These are phyloP conservation scores for Pseudogymnoascus sp. DNA, from an alignment of 2,329 filamentous ascomycete genomes.

Conservation along the genomic window DNA sequence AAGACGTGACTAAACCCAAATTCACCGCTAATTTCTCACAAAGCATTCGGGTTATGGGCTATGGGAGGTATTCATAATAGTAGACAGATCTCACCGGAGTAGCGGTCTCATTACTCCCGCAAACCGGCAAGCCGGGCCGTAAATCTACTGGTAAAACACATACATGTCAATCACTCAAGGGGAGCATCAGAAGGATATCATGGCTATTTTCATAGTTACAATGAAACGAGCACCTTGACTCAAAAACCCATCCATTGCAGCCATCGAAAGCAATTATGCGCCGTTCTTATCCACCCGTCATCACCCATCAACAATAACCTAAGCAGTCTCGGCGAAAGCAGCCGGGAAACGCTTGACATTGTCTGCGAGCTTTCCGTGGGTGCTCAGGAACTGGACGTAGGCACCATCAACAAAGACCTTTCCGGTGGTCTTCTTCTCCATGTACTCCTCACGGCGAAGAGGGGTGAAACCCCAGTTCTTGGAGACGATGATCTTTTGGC, in stretches of 20 bases:
- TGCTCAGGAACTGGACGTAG: slow-evolving; percentile 94
- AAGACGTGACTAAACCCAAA: background rate
- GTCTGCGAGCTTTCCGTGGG: slow-evolving; percentile 69
- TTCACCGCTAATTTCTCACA: background rate
- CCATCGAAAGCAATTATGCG: slow-evolving; percentile 11
- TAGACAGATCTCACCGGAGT: background rate
- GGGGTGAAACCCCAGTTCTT: slow-evolving; percentile 99
- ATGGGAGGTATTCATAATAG: background rate
- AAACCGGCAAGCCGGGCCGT: background rate
- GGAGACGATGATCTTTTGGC: slow-evolving; percentile 99
- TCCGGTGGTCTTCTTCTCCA: slow-evolving; percentile 83
- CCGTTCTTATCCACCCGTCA: slow-evolving; percentile 7
- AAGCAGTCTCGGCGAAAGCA: slow-evolving; percentile 48
- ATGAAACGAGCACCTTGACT: slow-evolving; percentile 10
- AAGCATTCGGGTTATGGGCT: background rate
- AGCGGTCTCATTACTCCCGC: background rate
- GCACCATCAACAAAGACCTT: slow-evolving; percentile 90
- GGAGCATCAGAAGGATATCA: slow-evolving; percentile 9
- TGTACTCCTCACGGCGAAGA: slow-evolving; percentile 89
- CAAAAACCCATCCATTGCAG: slow-evolving; percentile 7
- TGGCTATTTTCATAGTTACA: slow-evolving; percentile 12
- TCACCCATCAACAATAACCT: background rate
- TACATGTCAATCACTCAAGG: background rate
- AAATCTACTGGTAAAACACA: background rate
- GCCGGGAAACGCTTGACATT: slow-evolving; percentile 92